Evolutionary conservation across 2,329 filamentous ascomycete genomes (phyloP).

Genomic region (Hypomyces rosellus): DNA sequence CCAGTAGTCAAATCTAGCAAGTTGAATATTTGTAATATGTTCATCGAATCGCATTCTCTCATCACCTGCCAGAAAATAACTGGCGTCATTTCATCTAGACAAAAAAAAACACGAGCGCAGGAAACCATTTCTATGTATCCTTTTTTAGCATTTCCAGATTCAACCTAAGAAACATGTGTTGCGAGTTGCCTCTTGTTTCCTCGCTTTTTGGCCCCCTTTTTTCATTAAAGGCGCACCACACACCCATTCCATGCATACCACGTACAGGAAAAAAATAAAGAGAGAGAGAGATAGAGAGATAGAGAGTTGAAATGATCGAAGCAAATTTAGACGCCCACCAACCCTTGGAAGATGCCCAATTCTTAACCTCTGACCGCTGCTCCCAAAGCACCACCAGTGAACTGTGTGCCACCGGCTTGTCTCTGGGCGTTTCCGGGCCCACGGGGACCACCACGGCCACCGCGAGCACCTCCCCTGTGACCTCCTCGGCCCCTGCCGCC

Average conservation of each 20-base stretch:
- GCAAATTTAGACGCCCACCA: conserved; percentile 12
- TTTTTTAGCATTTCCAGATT: conserved; percentile 20
- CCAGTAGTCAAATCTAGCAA: too few species aligned
- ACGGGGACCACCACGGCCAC: conserved; percentile 55
- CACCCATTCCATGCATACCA: conserved; percentile 26
- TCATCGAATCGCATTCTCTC: background rate
- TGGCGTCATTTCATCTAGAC: too few species aligned
- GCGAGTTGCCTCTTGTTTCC: conserved; percentile 27
- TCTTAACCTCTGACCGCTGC: conserved; percentile 55
- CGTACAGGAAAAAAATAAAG: conserved; percentile 2
- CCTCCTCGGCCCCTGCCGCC: conserved; percentile 70
- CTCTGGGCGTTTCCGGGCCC: conserved; percentile 54
- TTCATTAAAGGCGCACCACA: conserved; percentile 21
- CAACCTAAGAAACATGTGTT: conserved; percentile 24
- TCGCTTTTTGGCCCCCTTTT: conserved; percentile 16
- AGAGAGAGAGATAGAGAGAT: background rate
- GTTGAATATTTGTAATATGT: too few species aligned
- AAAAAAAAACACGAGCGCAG: too few species aligned
- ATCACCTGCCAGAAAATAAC: background rate
- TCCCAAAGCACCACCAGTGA: conserved; percentile 74
- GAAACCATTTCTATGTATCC: conserved; percentile 21
- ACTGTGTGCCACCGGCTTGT: conserved; percentile 68
- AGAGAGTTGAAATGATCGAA: conserved; percentile 5
- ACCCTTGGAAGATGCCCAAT: conserved; percentile 9
- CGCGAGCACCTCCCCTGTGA: conserved; percentile 53